A percentile compares a stretch with the other conserved stretches of the same genome.
phyloP scores from a whole-genome alignment of 148 eudicot species.

The Polygonum aviculare region DNA sequence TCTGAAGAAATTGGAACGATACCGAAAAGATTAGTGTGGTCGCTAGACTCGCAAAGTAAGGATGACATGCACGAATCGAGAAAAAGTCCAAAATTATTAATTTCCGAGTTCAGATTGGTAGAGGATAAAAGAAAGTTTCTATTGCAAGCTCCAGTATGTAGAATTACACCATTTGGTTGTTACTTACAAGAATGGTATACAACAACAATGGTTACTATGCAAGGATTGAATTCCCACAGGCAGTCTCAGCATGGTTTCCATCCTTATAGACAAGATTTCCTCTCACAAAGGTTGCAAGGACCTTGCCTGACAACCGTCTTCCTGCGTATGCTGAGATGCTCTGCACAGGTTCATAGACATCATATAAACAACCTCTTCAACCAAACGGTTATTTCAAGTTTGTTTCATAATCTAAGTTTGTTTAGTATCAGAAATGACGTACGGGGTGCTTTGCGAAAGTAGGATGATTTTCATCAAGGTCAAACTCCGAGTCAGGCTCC shows the following conservation, averaged over 20 bases:
- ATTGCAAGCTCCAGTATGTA: background rate
- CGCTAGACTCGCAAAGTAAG: no score
- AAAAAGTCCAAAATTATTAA: no score
- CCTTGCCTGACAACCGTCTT: slow-evolving; percentile 64
- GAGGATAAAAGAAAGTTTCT: background rate
- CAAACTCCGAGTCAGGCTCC: slow-evolving; percentile 79
- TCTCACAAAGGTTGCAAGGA: slow-evolving; percentile 70
- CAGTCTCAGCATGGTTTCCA: slow-evolving; percentile 58
- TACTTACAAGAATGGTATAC: background rate
- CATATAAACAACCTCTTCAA: background rate
- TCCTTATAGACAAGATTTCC: slow-evolving; percentile 82
- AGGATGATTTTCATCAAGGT: slow-evolving; percentile 51
- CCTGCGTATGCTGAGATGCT: slow-evolving; percentile 87
- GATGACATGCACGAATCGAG: no score
- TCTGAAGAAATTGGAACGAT: no score
- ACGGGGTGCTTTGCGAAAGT: slow-evolving; percentile 73
- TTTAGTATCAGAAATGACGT: slow-evolving; percentile 13
- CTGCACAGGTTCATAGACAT: slow-evolving; percentile 23
- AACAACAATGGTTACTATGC: slow-evolving; percentile 24
- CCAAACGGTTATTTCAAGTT: background rate
- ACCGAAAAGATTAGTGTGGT: no score
- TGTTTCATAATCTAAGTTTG: background rate
- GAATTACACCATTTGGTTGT: slow-evolving; percentile 1
- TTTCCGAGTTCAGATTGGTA: no score
- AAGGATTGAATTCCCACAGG: slow-evolving; percentile 75